Base-by-base conservation (phyloP, 805 yeast species). In the Lachancea nothofagi region DNA sequence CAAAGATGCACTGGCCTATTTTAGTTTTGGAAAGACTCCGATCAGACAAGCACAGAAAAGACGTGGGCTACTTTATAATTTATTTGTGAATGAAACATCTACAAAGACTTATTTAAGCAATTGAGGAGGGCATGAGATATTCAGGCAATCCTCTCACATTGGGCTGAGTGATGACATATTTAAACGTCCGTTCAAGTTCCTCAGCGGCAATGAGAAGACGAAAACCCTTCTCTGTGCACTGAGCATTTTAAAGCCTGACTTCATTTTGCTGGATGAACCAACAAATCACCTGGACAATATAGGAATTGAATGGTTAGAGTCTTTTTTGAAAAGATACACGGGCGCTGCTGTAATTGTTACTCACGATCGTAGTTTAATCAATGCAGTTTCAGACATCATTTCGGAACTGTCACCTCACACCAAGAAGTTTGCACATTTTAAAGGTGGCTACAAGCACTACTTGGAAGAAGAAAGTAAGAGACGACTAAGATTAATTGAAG, bases 101-200 rank as follows among this genome's bases (percentile, higher is more conserved):
- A n/a, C n/a, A n/a, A n/a, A n/a, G n/a, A n/a, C n/a, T n/a, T n/a
- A n/a, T n/a, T n/a, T n/a, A n/a, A n/a, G n/a, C n/a, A n/a, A n/a
- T n/a, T n/a, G n/a, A 18, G 49, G 47, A 5, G 49, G 47, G 10
- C 46, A 45, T 35, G 49, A 45, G 40, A 45, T 45, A 18, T 45
- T 45, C 42, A 38, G 28, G 26, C 46, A 45, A 25, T 33, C 31
- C 17, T 38, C 45, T 33, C 46, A 36, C 36, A 39, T 45, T 24
- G 48, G 48, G n/a, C 26, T 45, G 28, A 26, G 29, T 8, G 25
- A 45, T 14, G 46, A 39, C 13, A 21, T 36, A 36, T 36, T 45
- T 33, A 38, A 33, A 19, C 45, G 40, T 27, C 40, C 46, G 39
- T 45, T 45, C 45, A 40, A 36, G 34, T 36, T 34, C 30, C 39